Base-by-base conservation (phyloP, 495 filamentous ascomycete species). In the Podospora appendiculata region DNA sequence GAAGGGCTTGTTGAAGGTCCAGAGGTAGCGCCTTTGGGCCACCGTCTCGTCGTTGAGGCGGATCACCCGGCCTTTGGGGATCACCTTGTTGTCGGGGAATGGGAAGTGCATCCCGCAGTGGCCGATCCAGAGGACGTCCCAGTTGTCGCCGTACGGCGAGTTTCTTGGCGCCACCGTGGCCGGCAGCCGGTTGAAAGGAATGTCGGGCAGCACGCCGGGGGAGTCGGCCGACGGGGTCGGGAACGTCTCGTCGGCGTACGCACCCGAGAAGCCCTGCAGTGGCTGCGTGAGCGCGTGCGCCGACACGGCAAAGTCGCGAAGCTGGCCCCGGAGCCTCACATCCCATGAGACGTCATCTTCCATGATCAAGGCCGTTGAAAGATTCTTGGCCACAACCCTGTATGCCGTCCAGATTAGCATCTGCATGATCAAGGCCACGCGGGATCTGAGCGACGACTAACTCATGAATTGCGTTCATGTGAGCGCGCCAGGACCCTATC, bases 341-440 rank as follows among this genome's bases (percentile, higher is more conserved):
- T 81, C 77, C 79, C 79, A 83, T 57, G 81, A 79, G 6, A 70
- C 70, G 48, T 82, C 80, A 46, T 83, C 80, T 63, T 83, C 80
- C 34, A 82, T 52, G 8, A 82, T 74, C 8, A 83, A 56, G 4
- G 79, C 79, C 0, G 75, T 73, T 0, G 70, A 62, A 6, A 79
- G 53, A 13, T 65, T 61, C 46, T 74, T 65, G 9, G 69, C 59
- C 16, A 81, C 69, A 10, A 82, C 63, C 18, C 71, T 73, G 39
- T 16, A 19, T 10, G n/a, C 2, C 4, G 10, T 9, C 0, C 18
- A 39, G 34, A 25, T 57, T 13, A 52, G 35, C 49, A 51, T 59
- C 19, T 32, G 10, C 46, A 18, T 12, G 17, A 18, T 38, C 40
- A 13, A 38, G 36, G 36, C n/a, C n/a, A 13, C 36, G 13, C 4